Evolutionary conservation across 768 basidiomycete genomes (phyloP).

Genomic region (Cubamyces sp.): DNA sequence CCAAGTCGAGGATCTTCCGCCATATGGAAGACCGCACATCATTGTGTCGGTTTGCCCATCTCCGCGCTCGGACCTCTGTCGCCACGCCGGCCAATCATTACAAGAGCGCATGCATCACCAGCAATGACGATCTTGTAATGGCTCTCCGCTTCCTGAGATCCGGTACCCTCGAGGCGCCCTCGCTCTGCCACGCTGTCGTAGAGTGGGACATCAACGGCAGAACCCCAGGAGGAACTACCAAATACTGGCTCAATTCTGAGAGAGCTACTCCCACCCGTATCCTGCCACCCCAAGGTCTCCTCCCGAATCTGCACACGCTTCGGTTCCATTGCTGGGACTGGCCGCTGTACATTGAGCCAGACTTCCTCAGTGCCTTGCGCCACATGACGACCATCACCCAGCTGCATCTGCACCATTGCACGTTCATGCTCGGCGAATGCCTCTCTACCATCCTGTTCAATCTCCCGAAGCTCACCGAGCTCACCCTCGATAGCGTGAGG

Average conservation of each 20-base stretch:
- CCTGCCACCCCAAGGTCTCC: background rate
- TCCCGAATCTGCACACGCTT: background rate
- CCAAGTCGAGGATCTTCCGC: background rate
- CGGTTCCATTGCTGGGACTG: slow-evolving; percentile 8
- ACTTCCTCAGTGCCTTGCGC: background rate
- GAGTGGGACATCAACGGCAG: slow-evolving; percentile 1
- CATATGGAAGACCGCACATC: background rate
- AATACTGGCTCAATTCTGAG: background rate
- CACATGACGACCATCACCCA: background rate
- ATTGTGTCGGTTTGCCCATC: background rate
- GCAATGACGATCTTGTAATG: background rate
- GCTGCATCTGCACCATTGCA: slow-evolving; percentile 9
- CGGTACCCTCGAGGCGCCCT: background rate
- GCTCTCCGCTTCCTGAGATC: background rate
- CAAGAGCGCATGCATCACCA: background rate
- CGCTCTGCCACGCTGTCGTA: background rate
- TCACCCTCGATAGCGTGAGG: slow-evolving; percentile 12
- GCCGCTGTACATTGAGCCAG: background rate
- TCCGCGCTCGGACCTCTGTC: background rate
- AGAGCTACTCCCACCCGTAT: background rate
- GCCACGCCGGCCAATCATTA: background rate
- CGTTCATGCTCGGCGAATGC: background rate
- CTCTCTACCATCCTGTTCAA: background rate
- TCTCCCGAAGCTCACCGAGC: background rate
- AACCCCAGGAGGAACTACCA: background rate